These are phyloP conservation scores for Helotiales sp. DNA, from an alignment of 2,329 filamentous ascomycete species.

Conservation along the genomic window DNA sequence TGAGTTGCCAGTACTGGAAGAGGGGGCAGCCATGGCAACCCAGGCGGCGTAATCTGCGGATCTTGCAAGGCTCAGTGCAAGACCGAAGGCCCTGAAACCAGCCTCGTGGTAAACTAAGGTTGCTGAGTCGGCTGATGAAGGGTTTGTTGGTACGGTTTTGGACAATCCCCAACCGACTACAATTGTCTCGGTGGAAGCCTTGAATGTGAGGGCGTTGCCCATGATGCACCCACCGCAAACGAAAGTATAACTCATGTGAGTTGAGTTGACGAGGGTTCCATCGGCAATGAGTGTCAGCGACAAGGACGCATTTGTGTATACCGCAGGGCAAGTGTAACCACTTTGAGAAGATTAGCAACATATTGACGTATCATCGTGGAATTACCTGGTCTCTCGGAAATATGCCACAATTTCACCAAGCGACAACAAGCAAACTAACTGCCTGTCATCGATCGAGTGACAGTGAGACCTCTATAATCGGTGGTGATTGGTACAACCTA, in stretches of 20 bases:
- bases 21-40: conserved; percentile 24
- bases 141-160: conserved; percentile 20
- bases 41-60: conserved; percentile 27
- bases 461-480: conserved; percentile 56
- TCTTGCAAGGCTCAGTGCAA: conserved; percentile 23
- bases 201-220: conserved; percentile 17
- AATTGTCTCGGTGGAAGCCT: conserved; percentile 39
- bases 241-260: conserved; percentile 59
- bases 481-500: conserved; percentile 24
- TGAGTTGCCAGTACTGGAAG: neutral
- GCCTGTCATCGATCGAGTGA: conserved; percentile 52
- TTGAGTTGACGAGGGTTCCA: conserved; percentile 57
- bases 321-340: conserved; percentile 53
- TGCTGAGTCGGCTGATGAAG: conserved; percentile 24
- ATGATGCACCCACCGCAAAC: conserved; percentile 53
- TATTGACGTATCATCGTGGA: conserved; percentile 35
- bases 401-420: conserved; percentile 55
- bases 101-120: conserved; percentile 29
- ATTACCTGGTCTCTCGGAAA: conserved; percentile 47
- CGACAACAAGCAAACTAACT: conserved; percentile 54
- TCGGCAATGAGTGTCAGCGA: conserved; percentile 50
- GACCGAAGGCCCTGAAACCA: conserved; percentile 30
- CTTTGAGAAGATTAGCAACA: conserved; percentile 29
- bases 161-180: conserved; percentile 28
- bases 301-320: conserved; percentile 46